A percentile compares a stretch with the other conserved stretches of the same genome.
phyloP scores from a whole-genome alignment of 2,329 filamentous ascomycete species.

The Davidsoniella australis region DNA sequence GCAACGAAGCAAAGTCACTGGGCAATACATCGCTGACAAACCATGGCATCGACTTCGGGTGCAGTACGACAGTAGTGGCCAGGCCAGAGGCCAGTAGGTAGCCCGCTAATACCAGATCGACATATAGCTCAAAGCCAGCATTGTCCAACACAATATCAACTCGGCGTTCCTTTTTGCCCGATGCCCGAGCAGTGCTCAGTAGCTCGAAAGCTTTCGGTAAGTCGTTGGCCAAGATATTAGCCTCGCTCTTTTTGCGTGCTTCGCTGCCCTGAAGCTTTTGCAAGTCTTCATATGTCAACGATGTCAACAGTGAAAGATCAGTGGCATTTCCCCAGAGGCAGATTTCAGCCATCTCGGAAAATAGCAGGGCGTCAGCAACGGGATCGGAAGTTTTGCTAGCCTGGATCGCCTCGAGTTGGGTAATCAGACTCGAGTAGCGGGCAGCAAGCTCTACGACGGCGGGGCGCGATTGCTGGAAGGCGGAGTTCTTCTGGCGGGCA shows the following conservation, averaged over 20 bases:
- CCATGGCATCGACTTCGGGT: constrained; percentile 93
- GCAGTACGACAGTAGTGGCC: constrained; percentile 72
- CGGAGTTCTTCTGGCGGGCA: constrained; percentile 72
- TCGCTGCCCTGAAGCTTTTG: constrained; percentile 86
- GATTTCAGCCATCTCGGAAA: constrained; percentile 88
- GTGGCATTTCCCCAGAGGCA: constrained; percentile 97
- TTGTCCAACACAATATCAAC: constrained; percentile 96
- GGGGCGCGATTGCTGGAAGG: constrained; percentile 78
- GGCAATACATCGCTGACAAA: constrained; percentile 94
- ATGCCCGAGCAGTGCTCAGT: constrained; percentile 46
- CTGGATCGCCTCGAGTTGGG: constrained; percentile 33
- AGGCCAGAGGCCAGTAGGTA: constrained; percentile 74
- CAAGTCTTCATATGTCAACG: constrained; percentile 84
- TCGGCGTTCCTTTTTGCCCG: constrained; percentile 23
- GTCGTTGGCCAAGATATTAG: constrained; percentile 86
- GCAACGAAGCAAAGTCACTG: constrained; percentile 64
- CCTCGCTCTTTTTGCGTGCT: constrained; percentile 70
- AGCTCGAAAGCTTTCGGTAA: constrained; percentile 53
- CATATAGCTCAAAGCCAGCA: constrained; percentile 90
- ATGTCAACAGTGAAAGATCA: constrained; percentile 78
- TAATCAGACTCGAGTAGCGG: constrained; percentile 58
- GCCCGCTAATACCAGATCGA: constrained; percentile 80
- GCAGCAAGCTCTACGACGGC: constrained; percentile 68
- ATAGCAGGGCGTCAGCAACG: constrained; percentile 60
- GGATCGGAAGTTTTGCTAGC: constrained; percentile 33